Base-by-base conservation (phyloP, 2,329 filamentous ascomycete genomes). In the Dryadomyces sulphureus region DNA sequence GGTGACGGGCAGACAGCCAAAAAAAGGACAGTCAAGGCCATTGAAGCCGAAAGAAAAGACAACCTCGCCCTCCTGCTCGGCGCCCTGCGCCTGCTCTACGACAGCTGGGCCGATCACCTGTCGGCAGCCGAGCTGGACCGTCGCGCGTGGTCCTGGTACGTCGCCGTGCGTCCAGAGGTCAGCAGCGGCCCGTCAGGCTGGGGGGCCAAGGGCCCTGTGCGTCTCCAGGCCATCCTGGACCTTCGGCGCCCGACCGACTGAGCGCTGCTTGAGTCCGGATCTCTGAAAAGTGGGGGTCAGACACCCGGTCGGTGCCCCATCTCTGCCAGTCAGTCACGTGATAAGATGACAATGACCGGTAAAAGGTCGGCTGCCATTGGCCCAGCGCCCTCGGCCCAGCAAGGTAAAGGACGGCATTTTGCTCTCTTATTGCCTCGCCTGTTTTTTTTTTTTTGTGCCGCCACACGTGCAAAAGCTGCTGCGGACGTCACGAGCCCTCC, bases 81-180 rank as follows among this genome's bases (percentile, higher is more conserved):
- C 4, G 79, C 84, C 0, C 65, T 94, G 47, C 74, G 88, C 50
- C 59, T 86, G 19, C 59, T 93, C 1, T 88, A 78, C 55, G 68
- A 72, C 41, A 90, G 84, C 50, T 94, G 87, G 88, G 69, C 72
- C 1, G 62, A 66, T n/a, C 70, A 76, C 25, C 59, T 93, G 30
- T 69, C 62, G 22, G 63, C 65, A 4, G 67, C 73, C 16, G 84
- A 94, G 55, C 65, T 94, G 45, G 84, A 94, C 57, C 70, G 72
- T 50, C 73, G 79, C 49, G 84, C 85, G 17, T 93, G 86, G 84
- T 66, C 66, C 11, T 94, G 87, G 87, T 94, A 94, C 61, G 68
- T 82, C 2, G 71, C 74, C 20, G 77, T 89, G 19, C 69, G 88
- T 51, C 87, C 87, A 1, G 79, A 85, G 19, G 82, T 94, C 2